A percentile compares a stretch with the other conserved stretches of the same genome.
Conservation (phyloP, 2,329 filamentous ascomycete species). For the Biscogniauxia marginata region DNA sequence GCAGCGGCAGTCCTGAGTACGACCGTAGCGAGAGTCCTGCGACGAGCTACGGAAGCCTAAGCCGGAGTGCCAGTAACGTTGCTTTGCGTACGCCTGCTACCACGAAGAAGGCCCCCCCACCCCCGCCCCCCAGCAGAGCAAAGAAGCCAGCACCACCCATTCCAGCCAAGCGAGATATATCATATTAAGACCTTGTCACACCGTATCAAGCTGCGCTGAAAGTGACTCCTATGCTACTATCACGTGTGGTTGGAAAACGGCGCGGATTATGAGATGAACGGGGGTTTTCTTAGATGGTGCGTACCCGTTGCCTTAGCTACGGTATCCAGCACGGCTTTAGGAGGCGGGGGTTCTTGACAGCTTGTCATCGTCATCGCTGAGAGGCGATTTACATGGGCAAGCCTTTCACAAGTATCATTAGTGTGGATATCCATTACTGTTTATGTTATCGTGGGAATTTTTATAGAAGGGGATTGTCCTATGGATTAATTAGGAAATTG, state of each 20-base stretch:
- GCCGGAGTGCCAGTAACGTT: constrained; percentile 42
- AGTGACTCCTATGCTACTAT: too few relatives aligned
- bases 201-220: not conserved
- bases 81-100: constrained; percentile 23
- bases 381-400: not conserved
- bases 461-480: not conserved
- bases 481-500: not conserved
- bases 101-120: constrained; percentile 43
- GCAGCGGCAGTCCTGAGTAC: constrained; percentile 51
- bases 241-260: not conserved
- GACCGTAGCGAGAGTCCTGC: constrained; percentile 54
- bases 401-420: not conserved
- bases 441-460: constrained; percentile 9
- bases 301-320: not conserved
- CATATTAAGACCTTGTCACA: constrained; percentile 18
- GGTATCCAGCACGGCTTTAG: not conserved
- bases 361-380: not conserved
- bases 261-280: not conserved
- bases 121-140: constrained; percentile 45
- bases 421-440: constrained; percentile 1
- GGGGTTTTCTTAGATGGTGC: not conserved
- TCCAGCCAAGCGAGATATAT: constrained; percentile 36
- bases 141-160: constrained; percentile 58
- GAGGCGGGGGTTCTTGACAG: too few relatives aligned
- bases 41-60: constrained; percentile 55